Conservation (phyloP, 306 rosid genomes). For the Quercus dentata region DNA sequence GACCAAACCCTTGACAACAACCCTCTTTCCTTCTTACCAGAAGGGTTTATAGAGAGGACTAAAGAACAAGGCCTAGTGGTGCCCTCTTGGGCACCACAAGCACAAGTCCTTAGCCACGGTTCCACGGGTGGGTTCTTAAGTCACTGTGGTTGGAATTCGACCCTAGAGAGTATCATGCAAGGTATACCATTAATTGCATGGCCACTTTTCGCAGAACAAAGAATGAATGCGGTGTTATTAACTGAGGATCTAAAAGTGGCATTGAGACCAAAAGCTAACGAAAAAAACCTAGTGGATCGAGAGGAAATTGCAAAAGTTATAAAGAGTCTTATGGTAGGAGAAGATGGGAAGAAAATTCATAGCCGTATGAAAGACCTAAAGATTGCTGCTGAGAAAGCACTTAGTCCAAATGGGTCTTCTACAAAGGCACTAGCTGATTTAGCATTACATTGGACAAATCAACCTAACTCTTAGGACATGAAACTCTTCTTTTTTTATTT, state of each 20-base stretch:
- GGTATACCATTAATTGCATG: conserved; percentile 28
- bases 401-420: conserved; percentile 24
- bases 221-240: conserved; percentile 19
- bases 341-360: conserved; percentile 21
- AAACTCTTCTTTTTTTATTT: neutral
- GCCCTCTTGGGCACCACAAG: conserved; percentile 30
- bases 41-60: conserved; percentile 24
- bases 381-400: conserved; percentile 17
- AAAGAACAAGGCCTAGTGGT: conserved; percentile 23
- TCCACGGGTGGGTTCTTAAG: conserved; percentile 26
- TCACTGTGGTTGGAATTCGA: conserved; percentile 34
- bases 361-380: neutral
- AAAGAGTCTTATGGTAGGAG: conserved; percentile 18
- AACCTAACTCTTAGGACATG: neutral
- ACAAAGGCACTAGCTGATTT: conserved; percentile 19
- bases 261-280: conserved; percentile 17
- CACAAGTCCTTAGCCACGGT: conserved; percentile 15
- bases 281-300: conserved; percentile 17
- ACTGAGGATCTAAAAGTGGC: conserved; percentile 25
- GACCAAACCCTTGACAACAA: neutral
- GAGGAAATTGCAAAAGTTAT: conserved; percentile 31
- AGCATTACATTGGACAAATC: conserved; percentile 16
- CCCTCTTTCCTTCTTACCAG: conserved; percentile 10
- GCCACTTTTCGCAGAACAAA: conserved; percentile 30
- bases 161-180: conserved; percentile 13